Evolutionary conservation across 257 asterid species (phyloP).

Genomic region (Jacaranda mimosifolia): DNA sequence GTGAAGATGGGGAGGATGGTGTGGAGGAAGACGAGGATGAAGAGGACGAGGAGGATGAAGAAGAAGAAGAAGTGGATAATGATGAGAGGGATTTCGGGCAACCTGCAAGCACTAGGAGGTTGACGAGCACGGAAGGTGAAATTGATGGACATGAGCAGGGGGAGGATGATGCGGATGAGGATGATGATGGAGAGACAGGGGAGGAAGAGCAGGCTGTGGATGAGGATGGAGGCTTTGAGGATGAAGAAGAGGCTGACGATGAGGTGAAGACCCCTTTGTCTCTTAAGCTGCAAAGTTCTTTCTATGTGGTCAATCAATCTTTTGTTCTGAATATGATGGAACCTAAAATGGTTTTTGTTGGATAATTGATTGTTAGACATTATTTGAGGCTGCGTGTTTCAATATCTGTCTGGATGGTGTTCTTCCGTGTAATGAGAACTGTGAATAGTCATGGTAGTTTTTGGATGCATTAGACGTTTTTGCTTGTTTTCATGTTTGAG

Average conservation of each 20-base stretch:
- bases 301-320: background rate
- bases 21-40: conserved; percentile 68
- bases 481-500: background rate
- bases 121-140: conserved; percentile 75
- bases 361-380: background rate
- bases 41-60: conserved; percentile 73
- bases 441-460: background rate
- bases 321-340: background rate
- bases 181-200: conserved; percentile 89
- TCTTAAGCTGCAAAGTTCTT: background rate
- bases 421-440: background rate
- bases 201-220: conserved; percentile 81
- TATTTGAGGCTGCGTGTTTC: background rate
- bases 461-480: background rate
- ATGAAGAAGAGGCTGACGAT: conserved; percentile 83
- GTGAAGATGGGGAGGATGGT: conserved; percentile 69
- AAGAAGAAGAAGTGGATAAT: conserved; percentile 80
- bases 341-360: background rate
- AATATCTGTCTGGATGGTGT: background rate
- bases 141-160: conserved; percentile 98
- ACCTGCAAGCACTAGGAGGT: conserved; percentile 69
- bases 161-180: conserved; percentile 84
- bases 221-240: conserved; percentile 72
- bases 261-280: conserved; percentile 60
- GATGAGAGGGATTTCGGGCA: conserved; percentile 69